Conservation (phyloP, 768 basidiomycete genomes). For the Nidula microcarpa region DNA sequence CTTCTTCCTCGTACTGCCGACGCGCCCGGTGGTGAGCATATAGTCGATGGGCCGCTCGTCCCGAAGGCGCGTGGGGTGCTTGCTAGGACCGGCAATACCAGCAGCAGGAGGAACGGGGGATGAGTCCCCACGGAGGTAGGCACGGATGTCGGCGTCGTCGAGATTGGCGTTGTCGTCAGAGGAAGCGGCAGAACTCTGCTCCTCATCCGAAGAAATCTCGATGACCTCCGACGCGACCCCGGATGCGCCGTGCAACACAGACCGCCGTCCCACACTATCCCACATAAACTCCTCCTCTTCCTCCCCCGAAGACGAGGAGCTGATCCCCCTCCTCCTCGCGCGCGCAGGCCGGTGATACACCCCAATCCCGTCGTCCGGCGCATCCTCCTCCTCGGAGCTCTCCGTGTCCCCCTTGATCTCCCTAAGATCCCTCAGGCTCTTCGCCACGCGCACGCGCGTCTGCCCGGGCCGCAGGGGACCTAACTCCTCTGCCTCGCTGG, state of each 20-base stretch:
- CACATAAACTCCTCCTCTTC: constrained; percentile 5
- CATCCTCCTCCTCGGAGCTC: constrained; percentile 30
- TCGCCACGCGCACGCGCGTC: constrained; percentile 35
- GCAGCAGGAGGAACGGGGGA: not conserved
- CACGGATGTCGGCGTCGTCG: constrained; percentile 24
- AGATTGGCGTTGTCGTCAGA: constrained; percentile 18
- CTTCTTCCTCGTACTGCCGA: constrained; percentile 16
- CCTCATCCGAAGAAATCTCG: not conserved
- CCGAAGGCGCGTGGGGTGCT: constrained; percentile 17
- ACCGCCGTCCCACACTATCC: not conserved
- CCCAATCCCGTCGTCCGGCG: constrained; percentile 7
- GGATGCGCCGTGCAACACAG: no score
- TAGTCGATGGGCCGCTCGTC: constrained; percentile 61
- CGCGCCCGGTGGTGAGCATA: constrained; percentile 54
- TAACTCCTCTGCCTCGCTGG: constrained; percentile 19
- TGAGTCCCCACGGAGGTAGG: constrained; percentile 21
- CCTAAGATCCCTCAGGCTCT: constrained; percentile 20
- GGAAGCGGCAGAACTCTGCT: constrained; percentile 10
- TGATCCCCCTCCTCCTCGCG: constrained; percentile 11
- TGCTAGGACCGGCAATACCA: not conserved
- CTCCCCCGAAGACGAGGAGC: constrained; percentile 4
- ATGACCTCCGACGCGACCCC: no score
- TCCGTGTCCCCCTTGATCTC: constrained; percentile 64
- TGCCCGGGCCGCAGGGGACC: constrained; percentile 48
- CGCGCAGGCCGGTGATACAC: constrained; percentile 1